A percentile compares a stretch with the other conserved stretches of the same genome.
Evolutionary conservation across 23 red algal genomes (phyloP).

Genomic region (Gracilaria caudata): DNA sequence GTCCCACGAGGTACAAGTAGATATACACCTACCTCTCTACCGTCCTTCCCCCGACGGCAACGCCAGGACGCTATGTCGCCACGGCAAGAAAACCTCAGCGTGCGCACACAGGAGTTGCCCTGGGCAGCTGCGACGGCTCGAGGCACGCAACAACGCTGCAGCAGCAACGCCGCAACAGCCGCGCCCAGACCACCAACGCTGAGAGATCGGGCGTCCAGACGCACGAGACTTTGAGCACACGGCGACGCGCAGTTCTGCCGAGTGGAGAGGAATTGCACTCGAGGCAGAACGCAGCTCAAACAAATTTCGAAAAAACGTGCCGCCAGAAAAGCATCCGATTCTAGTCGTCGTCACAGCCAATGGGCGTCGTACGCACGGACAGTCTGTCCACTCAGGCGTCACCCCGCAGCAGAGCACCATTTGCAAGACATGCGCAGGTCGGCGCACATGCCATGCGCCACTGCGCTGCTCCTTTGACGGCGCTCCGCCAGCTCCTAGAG

Average conservation of each 20-base stretch:
- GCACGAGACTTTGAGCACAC: too few relatives aligned
- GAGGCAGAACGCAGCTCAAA: not conserved
- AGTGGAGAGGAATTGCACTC: not conserved
- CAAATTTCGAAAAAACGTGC: constrained; percentile 5
- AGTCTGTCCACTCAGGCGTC: not conserved
- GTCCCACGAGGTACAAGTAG: too few relatives aligned
- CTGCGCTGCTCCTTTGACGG: not conserved
- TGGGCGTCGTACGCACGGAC: not conserved
- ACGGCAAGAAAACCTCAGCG: too few relatives aligned
- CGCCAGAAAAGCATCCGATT: not conserved
- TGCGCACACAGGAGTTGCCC: too few relatives aligned
- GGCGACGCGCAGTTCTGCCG: too few relatives aligned
- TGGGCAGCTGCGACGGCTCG: too few relatives aligned
- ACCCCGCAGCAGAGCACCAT: constrained; percentile 9
- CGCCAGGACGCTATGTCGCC: too few relatives aligned
- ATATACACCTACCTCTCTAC: too few relatives aligned
- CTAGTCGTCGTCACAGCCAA: not conserved
- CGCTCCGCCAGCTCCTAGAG: not conserved
- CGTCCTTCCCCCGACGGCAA: too few relatives aligned
- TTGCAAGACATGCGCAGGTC: not conserved
- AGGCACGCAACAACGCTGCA: not conserved
- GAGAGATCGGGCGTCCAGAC: too few relatives aligned
- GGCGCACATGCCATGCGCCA: constrained; percentile 22
- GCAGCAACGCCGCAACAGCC: not conserved
- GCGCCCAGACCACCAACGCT: too few relatives aligned